Base-by-base conservation (phyloP, 2,329 filamentous ascomycete genomes). In the Penicillium sp. region DNA sequence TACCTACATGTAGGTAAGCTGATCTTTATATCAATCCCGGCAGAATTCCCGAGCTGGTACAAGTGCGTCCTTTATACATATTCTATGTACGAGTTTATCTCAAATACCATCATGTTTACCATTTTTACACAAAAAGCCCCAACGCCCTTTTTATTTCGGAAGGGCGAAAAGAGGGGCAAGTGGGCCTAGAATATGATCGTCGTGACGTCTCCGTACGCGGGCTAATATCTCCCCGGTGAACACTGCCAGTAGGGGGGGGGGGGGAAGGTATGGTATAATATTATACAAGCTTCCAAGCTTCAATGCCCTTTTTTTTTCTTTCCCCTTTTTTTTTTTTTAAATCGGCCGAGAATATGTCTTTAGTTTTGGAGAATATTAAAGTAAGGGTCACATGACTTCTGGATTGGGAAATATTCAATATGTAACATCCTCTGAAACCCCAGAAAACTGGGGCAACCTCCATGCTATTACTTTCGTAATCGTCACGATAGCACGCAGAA, bases 141-240 rank as follows among this genome's bases (percentile, higher is more conserved):
- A 45, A 19, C 25, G 10, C 25, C 25, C 17, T 13, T 33, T 19
- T 19, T 21, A 33, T 27, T 39, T 31, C 43, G 25, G 35, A 53
- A n/a, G 43, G 43, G 31, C n/a, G 5, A 54, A 12, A 36, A 31
- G 51, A 48, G 42, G 56, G 47, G 52, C 27, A 39, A 49, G 61
- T 59, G 61, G 61, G 39, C 55, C 52, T 19, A 13, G n/a, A 33
- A 55, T 63, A 44, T 60, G 60, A 55, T 63, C 63, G 58, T 59
- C 54, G 53, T 64, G 54, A 62, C 60, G 54, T 60, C 21, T 42
- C 41, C 23, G 49, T 62, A 47, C 31, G 42, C 62, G 62, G 59
- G 57, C 57, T 52, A 63, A 63, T 33, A 48, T 63, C 62, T 42
- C 21, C 53, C 64, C 62, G 64, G 55, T 44, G 57, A 59, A 59